Percentiles rank a stretch among this genome's conserved stretches.
phyloP scores from a whole-genome alignment of 2,329 filamentous ascomycete species.

The Ambrosiella xylebori region DNA sequence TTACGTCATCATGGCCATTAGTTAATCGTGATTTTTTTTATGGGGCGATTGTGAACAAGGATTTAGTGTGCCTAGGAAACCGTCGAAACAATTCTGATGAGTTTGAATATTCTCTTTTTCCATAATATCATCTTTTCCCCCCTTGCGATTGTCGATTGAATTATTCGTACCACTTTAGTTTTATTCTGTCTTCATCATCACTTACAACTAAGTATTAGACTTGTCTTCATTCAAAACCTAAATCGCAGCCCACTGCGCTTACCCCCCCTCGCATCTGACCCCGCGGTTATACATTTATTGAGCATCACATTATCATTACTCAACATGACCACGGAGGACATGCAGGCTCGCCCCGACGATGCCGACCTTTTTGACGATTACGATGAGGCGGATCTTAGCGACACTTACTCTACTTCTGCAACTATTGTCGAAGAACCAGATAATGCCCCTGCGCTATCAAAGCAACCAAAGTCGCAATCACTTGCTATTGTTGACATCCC shows the following conservation, averaged over 20 bases:
- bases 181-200: no score
- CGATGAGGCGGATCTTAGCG: conserved; percentile 18
- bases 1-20: background rate
- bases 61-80: background rate
- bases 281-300: no score
- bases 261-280: background rate
- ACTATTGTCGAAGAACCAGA: background rate
- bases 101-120: no score
- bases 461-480: no score
- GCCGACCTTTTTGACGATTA: conserved; percentile 45
- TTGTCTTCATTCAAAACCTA: background rate
- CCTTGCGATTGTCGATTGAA: no score
- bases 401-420: conserved; percentile 13
- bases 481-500: no score
- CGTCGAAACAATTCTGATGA: background rate
- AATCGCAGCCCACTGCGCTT: background rate
- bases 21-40: background rate
- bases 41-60: background rate
- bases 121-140: no score
- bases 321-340: conserved; percentile 29
- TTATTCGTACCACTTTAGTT: no score
- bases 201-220: no score
- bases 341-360: conserved; percentile 44
- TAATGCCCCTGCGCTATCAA: no score
- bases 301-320: no score